These are phyloP conservation scores for Pseudotulostoma volvatum DNA, from an alignment of 495 filamentous ascomycete species.

Conservation along the genomic window DNA sequence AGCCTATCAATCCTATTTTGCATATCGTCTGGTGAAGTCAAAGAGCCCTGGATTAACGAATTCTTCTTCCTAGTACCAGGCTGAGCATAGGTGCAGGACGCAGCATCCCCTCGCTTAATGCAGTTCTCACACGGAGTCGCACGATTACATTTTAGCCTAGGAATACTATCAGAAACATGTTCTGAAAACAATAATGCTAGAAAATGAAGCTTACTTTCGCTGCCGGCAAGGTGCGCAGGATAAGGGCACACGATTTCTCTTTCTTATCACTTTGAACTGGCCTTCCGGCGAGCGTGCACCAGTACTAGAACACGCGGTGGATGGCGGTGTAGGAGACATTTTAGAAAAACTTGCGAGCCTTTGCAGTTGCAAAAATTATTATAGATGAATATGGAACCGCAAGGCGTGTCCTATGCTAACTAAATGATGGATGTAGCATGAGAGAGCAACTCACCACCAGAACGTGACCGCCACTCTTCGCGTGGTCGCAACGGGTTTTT, in stretches of 20 bases:
- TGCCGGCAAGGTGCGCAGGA: constrained; percentile 89
- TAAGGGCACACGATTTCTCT: constrained; percentile 85
- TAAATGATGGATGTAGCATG: too few relatives aligned
- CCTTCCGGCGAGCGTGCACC: constrained; percentile 67
- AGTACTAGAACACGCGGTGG: constrained; percentile 59
- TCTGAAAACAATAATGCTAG: not conserved
- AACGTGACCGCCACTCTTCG: too few relatives aligned
- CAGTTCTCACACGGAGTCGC: constrained; percentile 90
- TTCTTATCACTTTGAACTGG: constrained; percentile 78
- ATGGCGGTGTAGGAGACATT: constrained; percentile 90
- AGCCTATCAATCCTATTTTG: constrained; percentile 95
- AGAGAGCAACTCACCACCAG: too few relatives aligned
- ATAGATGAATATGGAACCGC: too few relatives aligned
- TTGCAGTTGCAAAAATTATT: too few relatives aligned
- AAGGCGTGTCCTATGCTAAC: too few relatives aligned
- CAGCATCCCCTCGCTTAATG: constrained; percentile 67
- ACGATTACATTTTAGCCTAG: constrained; percentile 85
- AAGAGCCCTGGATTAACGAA: constrained; percentile 37
- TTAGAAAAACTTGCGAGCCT: too few relatives aligned
- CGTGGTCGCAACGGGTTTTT: too few relatives aligned
- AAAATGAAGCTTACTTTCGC: constrained; percentile 57
- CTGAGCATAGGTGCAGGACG: constrained; percentile 80
- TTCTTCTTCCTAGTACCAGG: constrained; percentile 63
- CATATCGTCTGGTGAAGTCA: constrained; percentile 80
- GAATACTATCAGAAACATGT: constrained; percentile 2